These are phyloP conservation scores for Hericium erinaceus DNA, from an alignment of 768 basidiomycete species.

Conservation along the genomic window DNA sequence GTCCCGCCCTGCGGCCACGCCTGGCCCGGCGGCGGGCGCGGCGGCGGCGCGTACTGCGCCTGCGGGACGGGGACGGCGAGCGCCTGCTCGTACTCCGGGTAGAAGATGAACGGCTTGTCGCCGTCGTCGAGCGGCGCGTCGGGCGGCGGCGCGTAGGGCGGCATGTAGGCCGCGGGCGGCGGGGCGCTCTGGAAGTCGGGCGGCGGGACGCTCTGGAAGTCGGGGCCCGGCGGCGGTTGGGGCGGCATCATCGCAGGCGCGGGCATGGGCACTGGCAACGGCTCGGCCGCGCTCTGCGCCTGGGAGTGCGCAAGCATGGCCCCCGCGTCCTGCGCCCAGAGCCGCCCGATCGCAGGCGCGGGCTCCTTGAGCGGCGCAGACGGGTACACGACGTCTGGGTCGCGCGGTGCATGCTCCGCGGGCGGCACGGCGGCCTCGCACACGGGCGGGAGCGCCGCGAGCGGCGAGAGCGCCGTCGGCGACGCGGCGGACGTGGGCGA, in stretches of 20 bases:
- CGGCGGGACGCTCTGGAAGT: background rate
- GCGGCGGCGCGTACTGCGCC: conserved; percentile 1
- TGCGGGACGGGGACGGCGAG: background rate
- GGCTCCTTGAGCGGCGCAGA: background rate
- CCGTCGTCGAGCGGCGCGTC: conserved; percentile 7
- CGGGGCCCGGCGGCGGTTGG: background rate
- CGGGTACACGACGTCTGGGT: conserved; percentile 2
- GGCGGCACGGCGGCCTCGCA: too few species aligned
- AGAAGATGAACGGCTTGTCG: conserved; percentile 15
- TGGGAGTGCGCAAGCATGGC: background rate
- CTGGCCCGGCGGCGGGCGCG: background rate
- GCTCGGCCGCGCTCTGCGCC: background rate
- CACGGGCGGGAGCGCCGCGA: background rate
- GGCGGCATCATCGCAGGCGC: background rate
- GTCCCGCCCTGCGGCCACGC: conserved; percentile 5
- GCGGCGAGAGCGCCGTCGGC: conserved; percentile 3
- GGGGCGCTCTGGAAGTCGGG: conserved; percentile 1
- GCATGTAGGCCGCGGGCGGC: background rate
- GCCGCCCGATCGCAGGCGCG: background rate
- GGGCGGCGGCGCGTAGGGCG: background rate
- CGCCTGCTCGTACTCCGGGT: conserved; percentile 12
- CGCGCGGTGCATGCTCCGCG: background rate
- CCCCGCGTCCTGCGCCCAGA: background rate
- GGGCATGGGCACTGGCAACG: background rate
- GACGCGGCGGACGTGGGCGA: conserved; percentile 10